phyloP scores from a whole-genome alignment of 2,329 filamentous ascomycete genomes.

The Pyricularia grisea region DNA sequence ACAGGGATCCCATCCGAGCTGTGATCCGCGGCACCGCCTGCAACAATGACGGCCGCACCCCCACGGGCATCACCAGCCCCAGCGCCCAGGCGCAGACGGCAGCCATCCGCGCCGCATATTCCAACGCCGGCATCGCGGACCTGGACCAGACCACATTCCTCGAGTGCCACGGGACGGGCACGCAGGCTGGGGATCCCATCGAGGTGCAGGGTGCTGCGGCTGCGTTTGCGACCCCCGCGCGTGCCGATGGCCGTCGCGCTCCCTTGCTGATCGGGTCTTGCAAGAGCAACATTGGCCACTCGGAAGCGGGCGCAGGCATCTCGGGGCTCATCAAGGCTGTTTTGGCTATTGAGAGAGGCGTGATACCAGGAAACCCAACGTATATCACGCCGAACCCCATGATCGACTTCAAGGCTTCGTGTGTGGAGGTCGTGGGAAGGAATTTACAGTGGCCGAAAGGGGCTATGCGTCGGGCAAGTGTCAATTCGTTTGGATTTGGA shows the following conservation, averaged over 20 bases:
- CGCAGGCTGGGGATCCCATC: slow-evolving; percentile 15
- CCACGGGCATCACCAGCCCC: slow-evolving; percentile 17
- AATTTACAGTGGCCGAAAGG: slow-evolving; percentile 15
- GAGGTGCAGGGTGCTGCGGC: slow-evolving; percentile 10
- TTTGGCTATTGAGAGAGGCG: slow-evolving; percentile 14
- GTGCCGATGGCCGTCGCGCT: neutral
- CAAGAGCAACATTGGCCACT: slow-evolving; percentile 19
- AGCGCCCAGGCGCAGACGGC: slow-evolving; percentile 16
- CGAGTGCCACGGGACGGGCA: slow-evolving; percentile 31
- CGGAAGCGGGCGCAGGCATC: slow-evolving; percentile 17
- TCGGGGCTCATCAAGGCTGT: slow-evolving; percentile 18
- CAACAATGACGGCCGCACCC: slow-evolving; percentile 27
- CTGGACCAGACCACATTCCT: slow-evolving; percentile 18
- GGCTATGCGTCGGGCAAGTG: slow-evolving; percentile 11
- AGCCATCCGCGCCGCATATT: slow-evolving; percentile 11
- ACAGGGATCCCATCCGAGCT: slow-evolving; percentile 27
- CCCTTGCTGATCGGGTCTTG: slow-evolving; percentile 15
- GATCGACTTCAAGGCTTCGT: slow-evolving; percentile 15
- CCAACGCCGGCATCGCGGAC: slow-evolving; percentile 9
- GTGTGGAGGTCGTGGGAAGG: slow-evolving; percentile 16
- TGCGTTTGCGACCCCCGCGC: slow-evolving; percentile 12
- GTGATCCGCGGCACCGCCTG: slow-evolving; percentile 21
- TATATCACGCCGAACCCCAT: slow-evolving; percentile 19
- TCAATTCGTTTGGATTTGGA: slow-evolving; percentile 21
- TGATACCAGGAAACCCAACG: slow-evolving; percentile 16